phyloP scores from a whole-genome alignment of 164 flowering plant species.

The Sextonia rubra region DNA sequence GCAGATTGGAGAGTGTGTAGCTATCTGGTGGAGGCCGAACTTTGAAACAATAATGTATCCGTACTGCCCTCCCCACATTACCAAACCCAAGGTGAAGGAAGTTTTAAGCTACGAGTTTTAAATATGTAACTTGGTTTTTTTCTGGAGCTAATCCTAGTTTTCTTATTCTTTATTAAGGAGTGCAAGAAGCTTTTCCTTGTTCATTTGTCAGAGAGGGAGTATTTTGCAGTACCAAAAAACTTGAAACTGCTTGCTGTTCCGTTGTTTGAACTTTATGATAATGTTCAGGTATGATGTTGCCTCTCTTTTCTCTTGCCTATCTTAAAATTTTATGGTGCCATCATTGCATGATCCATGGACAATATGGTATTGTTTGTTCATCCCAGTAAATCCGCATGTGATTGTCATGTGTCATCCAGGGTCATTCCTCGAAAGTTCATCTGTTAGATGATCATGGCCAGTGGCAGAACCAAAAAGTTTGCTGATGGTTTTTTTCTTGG shows the following conservation, averaged over 20 bases:
- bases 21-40: constrained; percentile 99
- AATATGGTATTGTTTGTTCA: not conserved
- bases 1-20: constrained; percentile 99
- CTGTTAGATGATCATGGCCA: too few relatives aligned
- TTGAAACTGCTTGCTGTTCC: constrained; percentile 96
- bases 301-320: not conserved
- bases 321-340: not conserved
- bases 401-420: not conserved
- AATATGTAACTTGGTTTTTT: not conserved
- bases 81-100: constrained; percentile 81
- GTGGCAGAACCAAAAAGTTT: too few relatives aligned
- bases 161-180: constrained; percentile 47
- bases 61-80: constrained; percentile 96
- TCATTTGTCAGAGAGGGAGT: constrained; percentile 91
- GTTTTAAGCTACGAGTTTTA: not conserved
- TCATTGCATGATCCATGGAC: not conserved
- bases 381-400: not conserved
- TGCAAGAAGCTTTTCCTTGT: constrained; percentile 94
- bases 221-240: constrained; percentile 96
- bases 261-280: constrained; percentile 91
- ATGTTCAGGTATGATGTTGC: constrained; percentile 69
- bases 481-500: too few relatives aligned
- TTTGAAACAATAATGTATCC: constrained; percentile 96
- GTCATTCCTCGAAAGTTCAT: not conserved
- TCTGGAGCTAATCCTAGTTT: not conserved